These are phyloP conservation scores for Pythium rishiriense DNA, from an alignment of 352 stramenopile genomes.

Conservation along the genomic window DNA sequence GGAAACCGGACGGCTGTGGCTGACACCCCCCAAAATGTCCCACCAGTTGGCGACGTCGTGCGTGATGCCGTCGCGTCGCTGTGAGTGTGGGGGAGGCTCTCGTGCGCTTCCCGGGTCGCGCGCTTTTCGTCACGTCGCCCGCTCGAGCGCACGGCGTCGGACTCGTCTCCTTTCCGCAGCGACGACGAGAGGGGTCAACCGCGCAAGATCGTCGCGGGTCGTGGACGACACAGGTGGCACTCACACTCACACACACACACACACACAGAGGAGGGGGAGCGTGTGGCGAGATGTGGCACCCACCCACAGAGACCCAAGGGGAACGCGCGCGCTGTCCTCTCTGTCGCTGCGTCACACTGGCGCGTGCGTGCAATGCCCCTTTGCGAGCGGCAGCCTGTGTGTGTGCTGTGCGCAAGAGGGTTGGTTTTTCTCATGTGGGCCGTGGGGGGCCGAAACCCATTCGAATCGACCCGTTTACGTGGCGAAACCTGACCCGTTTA, in stretches of 20 bases:
- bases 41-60: conserved; percentile 13
- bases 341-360: conserved; percentile 10
- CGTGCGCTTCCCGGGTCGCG: neutral
- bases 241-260: neutral
- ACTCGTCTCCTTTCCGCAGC: neutral
- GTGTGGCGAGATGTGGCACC: too few species aligned
- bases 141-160: neutral
- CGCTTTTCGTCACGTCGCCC: neutral
- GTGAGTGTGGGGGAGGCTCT: too few species aligned
- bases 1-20: neutral
- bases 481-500: neutral
- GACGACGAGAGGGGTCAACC: neutral
- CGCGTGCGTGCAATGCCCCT: conserved; percentile 17
- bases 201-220: too few species aligned
- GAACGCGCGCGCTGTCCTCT: conserved; percentile 2
- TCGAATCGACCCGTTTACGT: neutral
- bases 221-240: neutral
- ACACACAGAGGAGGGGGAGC: too few species aligned
- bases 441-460: neutral
- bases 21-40: conserved; percentile 12
- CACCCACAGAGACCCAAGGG: too few species aligned
- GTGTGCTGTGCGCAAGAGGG: conserved; percentile 12
- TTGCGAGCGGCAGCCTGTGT: conserved; percentile 8
- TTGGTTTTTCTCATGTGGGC: conserved; percentile 20
- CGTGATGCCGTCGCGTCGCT: neutral